A percentile compares a stretch with the other conserved stretches of the same genome.
phyloP scores from a whole-genome alignment of 495 filamentous ascomycete species.

The Lasiosphaeriaceae sp. region DNA sequence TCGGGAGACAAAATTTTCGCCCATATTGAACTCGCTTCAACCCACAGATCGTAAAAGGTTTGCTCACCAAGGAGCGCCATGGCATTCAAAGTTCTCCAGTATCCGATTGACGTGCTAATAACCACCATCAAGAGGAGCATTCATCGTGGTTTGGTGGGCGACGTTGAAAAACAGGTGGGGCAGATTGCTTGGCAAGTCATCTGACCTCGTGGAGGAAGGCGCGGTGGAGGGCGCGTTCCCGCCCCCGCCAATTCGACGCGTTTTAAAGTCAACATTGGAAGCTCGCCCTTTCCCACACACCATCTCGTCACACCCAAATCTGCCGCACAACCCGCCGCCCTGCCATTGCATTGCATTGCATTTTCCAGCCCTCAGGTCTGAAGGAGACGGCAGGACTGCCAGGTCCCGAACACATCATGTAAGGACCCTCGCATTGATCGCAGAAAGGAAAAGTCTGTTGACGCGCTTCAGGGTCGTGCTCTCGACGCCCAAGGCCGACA shows the following conservation, averaged over 20 bases:
- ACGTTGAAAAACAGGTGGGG: no score
- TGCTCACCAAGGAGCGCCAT: no score
- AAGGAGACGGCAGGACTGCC: background rate
- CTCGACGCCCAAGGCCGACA: conserved; percentile 26
- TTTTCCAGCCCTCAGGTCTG: background rate
- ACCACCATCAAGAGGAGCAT: no score
- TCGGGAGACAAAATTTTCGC: no score
- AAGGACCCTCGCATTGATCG: background rate
- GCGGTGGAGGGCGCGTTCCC: conserved; percentile 9
- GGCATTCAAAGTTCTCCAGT: no score
- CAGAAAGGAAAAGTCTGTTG: background rate
- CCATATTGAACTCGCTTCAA: no score
- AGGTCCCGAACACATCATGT: background rate
- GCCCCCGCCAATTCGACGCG: conserved; percentile 10
- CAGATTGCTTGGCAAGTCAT: conserved; percentile 6
- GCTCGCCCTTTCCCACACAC: no score
- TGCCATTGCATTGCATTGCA: background rate
- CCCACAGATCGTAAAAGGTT: no score
- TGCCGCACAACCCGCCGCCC: no score
- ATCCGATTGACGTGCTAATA: no score
- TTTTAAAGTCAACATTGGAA: conserved; percentile 12
- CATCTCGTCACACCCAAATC: background rate
- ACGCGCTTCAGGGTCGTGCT: conserved; percentile 1
- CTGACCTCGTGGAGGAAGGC: conserved; percentile 11
- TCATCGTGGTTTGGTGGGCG: no score